phyloP scores from a whole-genome alignment of 2,329 filamentous ascomycete species.

The Cryoendolithus antarcticus region DNA sequence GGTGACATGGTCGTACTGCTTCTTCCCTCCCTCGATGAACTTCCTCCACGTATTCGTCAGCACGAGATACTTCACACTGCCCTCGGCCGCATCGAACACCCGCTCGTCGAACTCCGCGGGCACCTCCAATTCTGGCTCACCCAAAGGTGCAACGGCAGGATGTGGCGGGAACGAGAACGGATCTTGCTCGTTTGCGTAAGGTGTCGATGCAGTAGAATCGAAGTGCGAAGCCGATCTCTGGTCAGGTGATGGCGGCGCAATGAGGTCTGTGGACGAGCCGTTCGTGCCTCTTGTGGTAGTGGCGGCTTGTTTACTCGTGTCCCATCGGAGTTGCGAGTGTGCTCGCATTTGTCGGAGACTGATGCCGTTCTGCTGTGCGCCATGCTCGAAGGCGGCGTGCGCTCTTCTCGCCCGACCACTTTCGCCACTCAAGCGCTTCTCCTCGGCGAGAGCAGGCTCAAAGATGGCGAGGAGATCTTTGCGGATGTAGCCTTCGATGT shows the following conservation, averaged over 20 bases:
- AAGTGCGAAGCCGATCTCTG: slow-evolving; percentile 20
- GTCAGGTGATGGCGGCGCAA: not conserved
- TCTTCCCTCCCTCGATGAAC: slow-evolving; percentile 6
- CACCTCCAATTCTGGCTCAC: slow-evolving; percentile 7
- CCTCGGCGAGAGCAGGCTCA: slow-evolving; percentile 17
- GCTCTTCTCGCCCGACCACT: slow-evolving; percentile 2
- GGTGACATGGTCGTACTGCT: not conserved
- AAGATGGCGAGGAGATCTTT: slow-evolving; percentile 45
- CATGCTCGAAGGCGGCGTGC: not conserved
- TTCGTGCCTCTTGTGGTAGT: not conserved
- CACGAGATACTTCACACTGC: slow-evolving; percentile 54
- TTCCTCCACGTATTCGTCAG: slow-evolving; percentile 55
- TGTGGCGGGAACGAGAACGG: slow-evolving; percentile 5
- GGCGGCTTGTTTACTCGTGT: no score
- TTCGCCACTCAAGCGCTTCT: slow-evolving; percentile 4
- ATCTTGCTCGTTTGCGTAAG: not conserved
- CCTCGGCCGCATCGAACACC: slow-evolving; percentile 48
- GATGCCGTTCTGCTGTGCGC: not conserved
- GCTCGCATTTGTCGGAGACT: no score
- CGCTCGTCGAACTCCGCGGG: slow-evolving; percentile 31
- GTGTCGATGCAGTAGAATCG: not conserved
- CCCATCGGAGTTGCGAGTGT: no score
- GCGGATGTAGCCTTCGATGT: slow-evolving; percentile 47
- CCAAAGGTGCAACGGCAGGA: slow-evolving; percentile 7
- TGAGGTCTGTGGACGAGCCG: slow-evolving; percentile 2